A percentile compares a stretch with the other conserved stretches of the same genome.
Conservation (phyloP, 345 rosid species). For the Brassica cretica region DNA sequence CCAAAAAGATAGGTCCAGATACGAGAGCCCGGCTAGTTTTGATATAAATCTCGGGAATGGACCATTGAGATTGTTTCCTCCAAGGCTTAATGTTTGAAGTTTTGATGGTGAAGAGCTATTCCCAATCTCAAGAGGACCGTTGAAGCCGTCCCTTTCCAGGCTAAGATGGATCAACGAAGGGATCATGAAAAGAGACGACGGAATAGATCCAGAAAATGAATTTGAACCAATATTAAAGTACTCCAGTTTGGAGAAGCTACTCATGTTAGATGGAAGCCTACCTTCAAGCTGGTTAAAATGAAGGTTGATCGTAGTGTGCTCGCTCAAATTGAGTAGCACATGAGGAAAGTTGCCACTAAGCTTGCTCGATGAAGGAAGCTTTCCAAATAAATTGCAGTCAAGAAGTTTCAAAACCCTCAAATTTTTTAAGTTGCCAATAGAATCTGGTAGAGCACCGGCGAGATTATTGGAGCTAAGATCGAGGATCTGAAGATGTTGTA, state of each 20-base stretch:
- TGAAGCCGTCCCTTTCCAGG: not conserved
- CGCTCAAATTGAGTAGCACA: not conserved
- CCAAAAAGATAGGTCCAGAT: not conserved
- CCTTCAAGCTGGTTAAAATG: not conserved
- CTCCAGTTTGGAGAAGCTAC: not conserved
- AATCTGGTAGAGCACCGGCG: not conserved
- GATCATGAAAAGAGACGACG: not conserved
- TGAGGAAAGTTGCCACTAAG: not conserved
- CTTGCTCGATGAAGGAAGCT: not conserved
- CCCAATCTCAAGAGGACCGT: not conserved
- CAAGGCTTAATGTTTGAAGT: not conserved
- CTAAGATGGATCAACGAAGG: not conserved
- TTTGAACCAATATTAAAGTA: not conserved
- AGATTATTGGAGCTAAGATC: not conserved
- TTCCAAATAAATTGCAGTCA: not conserved
- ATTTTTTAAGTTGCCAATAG: not conserved
- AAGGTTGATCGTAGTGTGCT: not conserved
- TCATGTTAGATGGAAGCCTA: not conserved
- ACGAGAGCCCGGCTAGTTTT: not conserved
- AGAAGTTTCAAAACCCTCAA: not conserved
- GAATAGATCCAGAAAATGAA: not conserved
- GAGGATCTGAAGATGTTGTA: not conserved
- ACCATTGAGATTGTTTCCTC: not conserved
- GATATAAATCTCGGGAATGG: not conserved
- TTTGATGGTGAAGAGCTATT: not conserved